Base-by-base conservation (phyloP, 352 stramenopile species). In the Phytopythium kandeliae region DNA sequence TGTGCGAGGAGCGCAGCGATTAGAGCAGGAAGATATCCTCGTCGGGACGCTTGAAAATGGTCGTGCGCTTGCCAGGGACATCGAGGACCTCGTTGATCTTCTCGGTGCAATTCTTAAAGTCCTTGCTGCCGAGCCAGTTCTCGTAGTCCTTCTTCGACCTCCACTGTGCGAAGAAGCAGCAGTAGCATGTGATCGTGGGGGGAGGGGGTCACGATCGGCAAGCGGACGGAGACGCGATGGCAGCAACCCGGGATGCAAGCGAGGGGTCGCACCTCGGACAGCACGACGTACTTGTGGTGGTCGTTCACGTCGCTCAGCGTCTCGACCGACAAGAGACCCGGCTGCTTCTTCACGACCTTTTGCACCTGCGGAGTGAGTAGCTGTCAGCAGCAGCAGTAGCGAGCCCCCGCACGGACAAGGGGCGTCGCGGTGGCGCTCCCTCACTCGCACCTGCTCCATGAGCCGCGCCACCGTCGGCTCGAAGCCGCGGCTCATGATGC, bases 11-110 rank as follows among this genome's bases (percentile, higher is more conserved):
- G 16, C n/a, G 33, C 30, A 13, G 15, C n/a, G 21, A 26, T 65
- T 74, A 94, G 45, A 94, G 67, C 38, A 94, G 51, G 67, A 94
- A 94, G 62, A 94, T 91, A 46, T 94, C 81, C 42, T 94, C 80
- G 28, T 92, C 63, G 13, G 80, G 78, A 17, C 54, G 67, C 57
- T 89, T 83, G 63, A 86, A 94, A 53, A 94, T 90, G 46, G 78
- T 88, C 36, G 84, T 94, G 44, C 76, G 79, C 64, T 94, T 94
- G 54, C 84, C 84, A 4, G 84, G 84, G 25, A 91, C 68, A 50
- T 94, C 84, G 54, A 94, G 71, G 54, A 92, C 78, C 45, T 94
- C 84, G 41, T 94, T 85, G 55, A 94, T 86, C 69, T 92, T 85
- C 19, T 69, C 63, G 16, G 83, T 94, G 77, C 80, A 92, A 24